Percentiles rank a stretch among this genome's conserved stretches.
Conservation (phyloP, 192 early-diverging fungal species). For the Funneliformis geosporum region DNA sequence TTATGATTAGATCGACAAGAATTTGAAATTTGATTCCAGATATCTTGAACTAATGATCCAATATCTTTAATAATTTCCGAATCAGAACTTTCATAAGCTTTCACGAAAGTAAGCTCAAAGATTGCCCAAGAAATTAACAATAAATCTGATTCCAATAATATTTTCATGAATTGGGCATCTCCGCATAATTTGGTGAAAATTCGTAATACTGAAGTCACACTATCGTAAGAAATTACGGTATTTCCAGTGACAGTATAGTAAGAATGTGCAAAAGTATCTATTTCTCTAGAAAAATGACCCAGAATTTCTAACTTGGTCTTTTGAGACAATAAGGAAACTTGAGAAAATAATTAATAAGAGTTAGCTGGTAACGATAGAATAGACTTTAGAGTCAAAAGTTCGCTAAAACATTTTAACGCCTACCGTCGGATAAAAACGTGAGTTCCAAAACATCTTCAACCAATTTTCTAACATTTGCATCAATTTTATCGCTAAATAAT, state of each 20-base stretch:
- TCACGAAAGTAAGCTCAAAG: constrained; percentile 24
- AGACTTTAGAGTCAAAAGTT: background rate
- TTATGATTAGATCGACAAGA: background rate
- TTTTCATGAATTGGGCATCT: constrained; percentile 5
- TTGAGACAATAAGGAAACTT: background rate
- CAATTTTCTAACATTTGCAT: background rate
- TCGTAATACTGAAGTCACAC: constrained; percentile 1
- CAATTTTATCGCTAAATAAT: background rate
- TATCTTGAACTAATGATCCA: background rate
- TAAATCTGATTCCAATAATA: constrained; percentile 18
- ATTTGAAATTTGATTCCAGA: background rate
- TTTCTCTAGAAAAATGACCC: background rate
- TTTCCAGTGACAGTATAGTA: background rate
- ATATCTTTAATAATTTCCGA: constrained; percentile 12
- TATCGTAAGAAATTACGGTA: background rate
- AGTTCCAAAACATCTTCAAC: background rate
- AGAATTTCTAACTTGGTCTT: background rate
- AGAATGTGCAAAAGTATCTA: background rate
- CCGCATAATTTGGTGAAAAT: constrained; percentile 10
- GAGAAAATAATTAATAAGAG: background rate
- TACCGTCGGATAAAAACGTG: constrained; percentile 14
- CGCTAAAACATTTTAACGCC: background rate
- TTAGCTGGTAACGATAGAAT: background rate
- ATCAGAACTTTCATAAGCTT: constrained; percentile 6
- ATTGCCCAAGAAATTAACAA: background rate